Conservation (phyloP, 2,329 filamentous ascomycete species). For the Biscogniauxia sp. region DNA sequence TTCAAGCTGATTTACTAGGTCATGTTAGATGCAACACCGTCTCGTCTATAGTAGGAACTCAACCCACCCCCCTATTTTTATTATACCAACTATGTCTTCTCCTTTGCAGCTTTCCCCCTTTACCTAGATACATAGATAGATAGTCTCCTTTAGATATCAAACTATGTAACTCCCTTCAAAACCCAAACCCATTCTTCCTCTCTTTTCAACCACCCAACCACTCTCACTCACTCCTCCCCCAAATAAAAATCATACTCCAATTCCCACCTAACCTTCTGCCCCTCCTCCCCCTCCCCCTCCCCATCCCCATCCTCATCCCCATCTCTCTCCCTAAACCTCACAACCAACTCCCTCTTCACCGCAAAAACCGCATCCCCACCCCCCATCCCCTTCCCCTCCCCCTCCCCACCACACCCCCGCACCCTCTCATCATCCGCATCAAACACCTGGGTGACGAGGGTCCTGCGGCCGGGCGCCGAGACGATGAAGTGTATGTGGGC, state of each 20-base stretch:
- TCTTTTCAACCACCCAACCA: background rate
- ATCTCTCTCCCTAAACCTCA: slow-evolving; percentile 40
- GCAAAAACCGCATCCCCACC: slow-evolving; percentile 52
- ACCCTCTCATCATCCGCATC: slow-evolving; percentile 63
- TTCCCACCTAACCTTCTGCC: slow-evolving; percentile 52
- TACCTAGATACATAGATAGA: no score
- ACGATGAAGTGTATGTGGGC: slow-evolving; percentile 62
- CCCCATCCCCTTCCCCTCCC: slow-evolving; percentile 50
- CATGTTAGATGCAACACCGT: no score
- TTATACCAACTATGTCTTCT: no score
- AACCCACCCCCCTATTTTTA: no score
- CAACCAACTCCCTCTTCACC: slow-evolving; percentile 49
- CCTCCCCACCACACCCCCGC: slow-evolving; percentile 53
- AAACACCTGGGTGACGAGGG: slow-evolving; percentile 73
- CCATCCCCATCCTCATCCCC: slow-evolving; percentile 42
- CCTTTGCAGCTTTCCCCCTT: no score
- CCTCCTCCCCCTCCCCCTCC: slow-evolving; percentile 33
- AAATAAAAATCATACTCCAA: slow-evolving; percentile 61
- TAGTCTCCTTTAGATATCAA: no score
- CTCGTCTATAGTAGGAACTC: no score
- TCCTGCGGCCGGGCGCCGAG: slow-evolving; percentile 33
- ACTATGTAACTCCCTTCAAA: no score
- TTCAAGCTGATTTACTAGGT: no score
- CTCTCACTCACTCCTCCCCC: slow-evolving; percentile 15
- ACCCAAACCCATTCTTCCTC: background rate